Conservation (phyloP, 345 rosid genomes). For the Ceriops zippeliana region DNA sequence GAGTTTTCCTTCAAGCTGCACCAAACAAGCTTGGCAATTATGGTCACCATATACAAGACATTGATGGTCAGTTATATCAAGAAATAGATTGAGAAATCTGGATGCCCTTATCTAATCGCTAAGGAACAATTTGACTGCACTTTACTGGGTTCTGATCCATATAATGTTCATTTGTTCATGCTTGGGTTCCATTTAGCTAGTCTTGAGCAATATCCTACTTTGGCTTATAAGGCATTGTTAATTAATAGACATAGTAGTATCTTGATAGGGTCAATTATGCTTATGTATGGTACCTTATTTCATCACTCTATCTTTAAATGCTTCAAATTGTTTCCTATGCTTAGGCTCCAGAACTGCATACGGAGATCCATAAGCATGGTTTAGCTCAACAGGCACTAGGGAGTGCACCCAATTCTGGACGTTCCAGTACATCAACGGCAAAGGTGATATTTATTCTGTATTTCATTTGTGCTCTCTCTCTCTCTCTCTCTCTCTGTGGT, state of each 20-base stretch:
- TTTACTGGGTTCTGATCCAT: background rate
- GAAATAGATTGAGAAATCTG: background rate
- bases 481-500: background rate
- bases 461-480: background rate
- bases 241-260: background rate
- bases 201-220: background rate
- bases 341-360: slow-evolving; percentile 77
- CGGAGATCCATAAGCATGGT: slow-evolving; percentile 57
- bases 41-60: background rate
- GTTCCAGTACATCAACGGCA: slow-evolving; percentile 43
- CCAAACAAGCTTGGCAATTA: background rate
- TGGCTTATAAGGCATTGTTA: background rate
- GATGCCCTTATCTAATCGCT: background rate
- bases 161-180: background rate
- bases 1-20: background rate
- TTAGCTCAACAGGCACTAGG: slow-evolving; percentile 41
- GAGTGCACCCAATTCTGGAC: slow-evolving; percentile 42
- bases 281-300: background rate
- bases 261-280: background rate
- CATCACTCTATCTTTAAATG: background rate
- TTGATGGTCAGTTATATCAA: background rate
- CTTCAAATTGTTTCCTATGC: background rate
- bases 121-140: background rate
- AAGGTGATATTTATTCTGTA: slow-evolving; percentile 32
- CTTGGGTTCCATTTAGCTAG: background rate